phyloP scores from a whole-genome alignment of 306 rosid genomes.

The Psophocarpus tetragonolobus region DNA sequence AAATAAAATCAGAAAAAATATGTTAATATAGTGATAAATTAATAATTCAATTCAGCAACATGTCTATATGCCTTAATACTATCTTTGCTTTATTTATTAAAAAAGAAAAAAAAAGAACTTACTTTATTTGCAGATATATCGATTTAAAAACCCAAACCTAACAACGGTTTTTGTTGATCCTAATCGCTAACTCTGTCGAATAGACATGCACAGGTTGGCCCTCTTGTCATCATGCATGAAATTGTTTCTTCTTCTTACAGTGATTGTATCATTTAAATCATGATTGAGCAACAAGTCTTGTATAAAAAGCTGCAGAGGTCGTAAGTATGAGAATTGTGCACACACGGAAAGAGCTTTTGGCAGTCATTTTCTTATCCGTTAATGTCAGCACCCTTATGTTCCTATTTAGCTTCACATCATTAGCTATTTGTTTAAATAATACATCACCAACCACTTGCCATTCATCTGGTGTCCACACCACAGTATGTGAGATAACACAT shows the following conservation, averaged over 20 bases:
- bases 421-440: background rate
- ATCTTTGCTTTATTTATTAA: background rate
- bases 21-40: background rate
- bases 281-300: constrained; percentile 22
- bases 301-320: constrained; percentile 16
- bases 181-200: background rate
- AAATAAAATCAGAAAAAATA: background rate
- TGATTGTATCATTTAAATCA: constrained; percentile 7
- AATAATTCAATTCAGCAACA: background rate
- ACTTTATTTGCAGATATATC: background rate
- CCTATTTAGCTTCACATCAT: background rate
- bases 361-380: constrained; percentile 33
- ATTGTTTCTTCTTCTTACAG: background rate
- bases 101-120: background rate
- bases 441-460: constrained; percentile 5
- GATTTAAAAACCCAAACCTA: background rate
- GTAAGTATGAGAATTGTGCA: background rate
- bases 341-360: background rate
- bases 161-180: background rate
- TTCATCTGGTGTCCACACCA: background rate
- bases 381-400: constrained; percentile 5
- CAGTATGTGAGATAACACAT: too few species aligned
- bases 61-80: background rate
- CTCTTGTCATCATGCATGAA: background rate
- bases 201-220: background rate